Conservation (phyloP, 257 asterid genomes). For the Nicotiana benthamiana region DNA sequence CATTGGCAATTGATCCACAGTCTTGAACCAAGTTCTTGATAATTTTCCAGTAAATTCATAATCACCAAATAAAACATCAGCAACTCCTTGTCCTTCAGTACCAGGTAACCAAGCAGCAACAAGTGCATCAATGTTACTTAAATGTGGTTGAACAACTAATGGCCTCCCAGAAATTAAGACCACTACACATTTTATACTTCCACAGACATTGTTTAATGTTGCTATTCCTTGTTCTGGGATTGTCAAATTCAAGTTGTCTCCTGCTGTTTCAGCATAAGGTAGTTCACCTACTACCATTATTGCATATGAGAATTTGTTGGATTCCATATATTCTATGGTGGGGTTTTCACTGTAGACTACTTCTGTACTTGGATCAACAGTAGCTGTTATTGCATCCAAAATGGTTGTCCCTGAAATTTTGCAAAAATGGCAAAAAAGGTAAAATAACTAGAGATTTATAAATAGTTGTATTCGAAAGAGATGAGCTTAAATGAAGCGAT, state of each 20-base stretch:
- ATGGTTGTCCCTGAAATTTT: slow-evolving; percentile 40
- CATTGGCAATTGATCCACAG: slow-evolving; percentile 50
- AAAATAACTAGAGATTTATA: no score
- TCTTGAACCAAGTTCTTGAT: slow-evolving; percentile 57
- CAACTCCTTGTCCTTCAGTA: slow-evolving; percentile 51
- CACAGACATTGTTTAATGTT: slow-evolving; percentile 33
- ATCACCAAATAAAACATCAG: slow-evolving; percentile 56
- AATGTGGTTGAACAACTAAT: slow-evolving; percentile 34
- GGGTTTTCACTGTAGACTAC: slow-evolving; percentile 28
- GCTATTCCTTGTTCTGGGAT: slow-evolving; percentile 31
- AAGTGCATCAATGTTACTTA: slow-evolving; percentile 32
- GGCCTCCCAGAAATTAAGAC: slow-evolving; percentile 53
- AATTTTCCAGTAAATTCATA: slow-evolving; percentile 45
- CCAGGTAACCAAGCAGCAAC: slow-evolving; percentile 82
- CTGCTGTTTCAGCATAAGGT: slow-evolving; percentile 38
- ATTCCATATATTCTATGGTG: slow-evolving; percentile 10
- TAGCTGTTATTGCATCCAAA: slow-evolving; percentile 19
- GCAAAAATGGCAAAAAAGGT: no score
- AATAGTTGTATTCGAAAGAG: no score
- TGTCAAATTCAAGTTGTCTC: slow-evolving; percentile 34
- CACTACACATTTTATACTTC: slow-evolving; percentile 38
- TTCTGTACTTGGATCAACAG: slow-evolving; percentile 28
- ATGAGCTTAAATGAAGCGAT: no score
- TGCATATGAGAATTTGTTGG: slow-evolving; percentile 31
- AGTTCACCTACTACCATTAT: slow-evolving; percentile 52